Evolutionary conservation across 768 basidiomycete species (phyloP).

Genomic region (Panaeolus cyanescens): DNA sequence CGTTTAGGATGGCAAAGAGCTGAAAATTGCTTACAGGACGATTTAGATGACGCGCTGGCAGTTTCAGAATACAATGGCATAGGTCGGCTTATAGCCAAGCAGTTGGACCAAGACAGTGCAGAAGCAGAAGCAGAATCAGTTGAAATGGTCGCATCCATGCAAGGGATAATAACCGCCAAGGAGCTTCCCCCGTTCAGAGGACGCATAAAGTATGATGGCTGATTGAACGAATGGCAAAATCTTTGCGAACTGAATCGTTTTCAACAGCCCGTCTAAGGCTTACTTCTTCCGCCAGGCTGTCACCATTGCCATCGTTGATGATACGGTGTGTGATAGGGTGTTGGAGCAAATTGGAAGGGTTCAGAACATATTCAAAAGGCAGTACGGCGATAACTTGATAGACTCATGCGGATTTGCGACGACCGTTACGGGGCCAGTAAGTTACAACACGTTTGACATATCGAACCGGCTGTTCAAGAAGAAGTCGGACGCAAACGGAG

Average conservation of each 20-base stretch:
- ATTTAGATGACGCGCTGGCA: background rate
- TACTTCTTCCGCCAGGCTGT: background rate
- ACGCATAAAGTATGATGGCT: background rate
- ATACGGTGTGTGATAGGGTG: background rate
- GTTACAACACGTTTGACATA: background rate
- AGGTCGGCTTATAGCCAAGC: background rate
- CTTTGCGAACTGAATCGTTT: background rate
- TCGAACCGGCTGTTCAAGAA: background rate
- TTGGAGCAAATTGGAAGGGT: background rate
- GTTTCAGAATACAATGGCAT: background rate
- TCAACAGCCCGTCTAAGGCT: background rate
- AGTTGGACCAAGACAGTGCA: too few species aligned
- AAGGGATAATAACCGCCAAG: background rate
- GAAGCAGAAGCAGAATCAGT: background rate
- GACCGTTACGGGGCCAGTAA: background rate
- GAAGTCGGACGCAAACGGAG: background rate
- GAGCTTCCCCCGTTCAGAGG: background rate
- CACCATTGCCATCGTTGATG: background rate
- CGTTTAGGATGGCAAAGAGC: background rate
- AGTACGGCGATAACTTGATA: background rate
- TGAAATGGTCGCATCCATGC: background rate
- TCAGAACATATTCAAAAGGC: background rate
- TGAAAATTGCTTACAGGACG: background rate
- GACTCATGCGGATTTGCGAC: background rate
- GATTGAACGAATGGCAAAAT: too few species aligned